phyloP scores from a whole-genome alignment of 495 filamentous ascomycete genomes.

The Cairneyella variabilis region DNA sequence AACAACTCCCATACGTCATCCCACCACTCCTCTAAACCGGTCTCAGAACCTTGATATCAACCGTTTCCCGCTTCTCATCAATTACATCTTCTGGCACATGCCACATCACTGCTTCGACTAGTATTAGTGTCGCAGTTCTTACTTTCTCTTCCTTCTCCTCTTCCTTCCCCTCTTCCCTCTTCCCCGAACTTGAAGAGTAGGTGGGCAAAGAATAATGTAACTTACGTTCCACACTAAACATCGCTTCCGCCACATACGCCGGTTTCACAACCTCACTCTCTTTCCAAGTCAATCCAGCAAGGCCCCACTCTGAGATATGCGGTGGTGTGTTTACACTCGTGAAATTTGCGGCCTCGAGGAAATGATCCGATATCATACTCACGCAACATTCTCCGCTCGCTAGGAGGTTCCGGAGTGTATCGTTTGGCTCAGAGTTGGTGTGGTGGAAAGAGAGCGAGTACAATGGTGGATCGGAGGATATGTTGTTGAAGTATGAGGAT shows the following conservation, averaged over 20 bases:
- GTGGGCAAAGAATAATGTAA: background rate
- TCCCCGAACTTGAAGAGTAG: slow-evolving; percentile 41
- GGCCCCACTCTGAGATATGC: slow-evolving; percentile 72
- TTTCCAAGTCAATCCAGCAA: slow-evolving; percentile 59
- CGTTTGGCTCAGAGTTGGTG: slow-evolving; percentile 45
- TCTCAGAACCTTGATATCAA: slow-evolving; percentile 58
- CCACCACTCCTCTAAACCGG: slow-evolving; percentile 78
- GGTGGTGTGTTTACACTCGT: slow-evolving; percentile 71
- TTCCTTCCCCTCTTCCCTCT: too few relatives aligned
- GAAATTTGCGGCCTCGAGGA: slow-evolving; percentile 79
- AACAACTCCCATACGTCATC: slow-evolving; percentile 61
- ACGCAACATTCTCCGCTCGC: slow-evolving; percentile 70
- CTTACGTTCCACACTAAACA: slow-evolving; percentile 68
- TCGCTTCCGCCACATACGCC: slow-evolving; percentile 58
- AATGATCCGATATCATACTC: slow-evolving; percentile 79
- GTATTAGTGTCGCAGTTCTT: slow-evolving; percentile 62
- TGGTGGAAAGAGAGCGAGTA: slow-evolving; percentile 77
- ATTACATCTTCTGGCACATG: slow-evolving; percentile 85
- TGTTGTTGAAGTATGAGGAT: slow-evolving; percentile 75
- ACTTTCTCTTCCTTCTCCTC: slow-evolving; percentile 61
- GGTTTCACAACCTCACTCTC: background rate
- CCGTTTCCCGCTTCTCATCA: slow-evolving; percentile 61
- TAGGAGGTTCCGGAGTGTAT: slow-evolving; percentile 66
- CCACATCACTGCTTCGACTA: slow-evolving; percentile 79
- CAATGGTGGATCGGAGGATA: slow-evolving; percentile 81